Evolutionary conservation across 768 basidiomycete genomes (phyloP), one percentile per base, ranked within the genome.

Genomic region (Leccinum aurantiacum): DNA sequence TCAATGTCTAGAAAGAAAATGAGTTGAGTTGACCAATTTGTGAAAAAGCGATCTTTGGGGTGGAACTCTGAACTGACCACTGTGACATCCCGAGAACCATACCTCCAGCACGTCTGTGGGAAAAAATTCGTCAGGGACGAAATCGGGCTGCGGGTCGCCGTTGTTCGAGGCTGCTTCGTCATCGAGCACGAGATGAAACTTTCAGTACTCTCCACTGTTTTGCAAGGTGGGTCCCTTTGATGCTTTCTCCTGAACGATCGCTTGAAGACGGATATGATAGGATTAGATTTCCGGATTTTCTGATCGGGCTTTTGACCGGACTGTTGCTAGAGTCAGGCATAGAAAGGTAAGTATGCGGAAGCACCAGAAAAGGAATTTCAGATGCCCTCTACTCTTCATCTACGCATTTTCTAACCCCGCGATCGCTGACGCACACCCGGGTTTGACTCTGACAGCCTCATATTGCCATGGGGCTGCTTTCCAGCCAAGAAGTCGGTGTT

Each of bases 31-130:
- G 4, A 62, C 57, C 33, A 44, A 27, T 24, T 24, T 24, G 24
- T 27, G 6, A 27, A 50, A 38, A 44, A 54, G 19, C 15, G 13
- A 52, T 22, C 24, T 13, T 19, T 3, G 38, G 6, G 0, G 46
- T 38, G 4, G 24, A 24, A 53, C 37, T 4, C 13, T 37, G 41
- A 14, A 72, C 84, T 57, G 60, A 90, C 90, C 90, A 48, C 74
- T 69, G 65, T 92, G 91, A 61, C 84, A 84, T 1, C 91, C 90
- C 6, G 84, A 66, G 65, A 93, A 93, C 90, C 90, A 93, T 2
- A 92, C 89, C 69, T 93, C 91, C 9, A 85, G 69, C 11, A 90
- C 84, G 69, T 91, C 84, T 1, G 82, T 74, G 29, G n/a, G 1
- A 7, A 8, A 52, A 2, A 24, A 3, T 47, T 61, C 59, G 8